These are phyloP conservation scores for Rhizomucor pusillus DNA, from an alignment of 371 early-diverging fungal species.

Conservation along the genomic window DNA sequence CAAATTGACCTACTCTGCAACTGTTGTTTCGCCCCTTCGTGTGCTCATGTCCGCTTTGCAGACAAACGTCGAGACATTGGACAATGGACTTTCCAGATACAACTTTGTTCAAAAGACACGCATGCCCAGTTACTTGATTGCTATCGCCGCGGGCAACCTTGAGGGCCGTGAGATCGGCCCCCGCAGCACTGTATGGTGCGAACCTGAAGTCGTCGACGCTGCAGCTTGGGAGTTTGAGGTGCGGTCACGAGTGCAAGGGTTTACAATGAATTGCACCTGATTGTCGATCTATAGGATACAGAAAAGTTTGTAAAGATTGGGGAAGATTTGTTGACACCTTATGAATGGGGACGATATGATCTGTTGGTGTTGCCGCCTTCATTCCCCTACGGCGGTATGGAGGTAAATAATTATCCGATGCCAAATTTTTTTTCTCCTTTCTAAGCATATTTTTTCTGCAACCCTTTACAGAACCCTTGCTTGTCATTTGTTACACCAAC, in stretches of 20 bases:
- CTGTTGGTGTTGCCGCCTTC: slow-evolving; percentile 81
- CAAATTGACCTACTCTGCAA: slow-evolving; percentile 88
- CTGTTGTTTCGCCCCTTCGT: slow-evolving; percentile 59
- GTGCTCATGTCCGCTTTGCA: slow-evolving; percentile 45
- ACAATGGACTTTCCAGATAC: slow-evolving; percentile 49
- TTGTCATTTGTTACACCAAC: slow-evolving; percentile 87
- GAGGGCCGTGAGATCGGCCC: slow-evolving; percentile 82
- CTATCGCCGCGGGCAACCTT: slow-evolving; percentile 89
- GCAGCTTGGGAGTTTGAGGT: slow-evolving; percentile 92
- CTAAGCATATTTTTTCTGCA: slow-evolving; percentile 7
- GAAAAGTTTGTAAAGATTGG: slow-evolving; percentile 85
- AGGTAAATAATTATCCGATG: slow-evolving; percentile 36
- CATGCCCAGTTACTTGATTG: slow-evolving; percentile 92
- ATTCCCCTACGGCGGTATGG: slow-evolving; percentile 98
- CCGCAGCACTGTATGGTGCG: slow-evolving; percentile 92
- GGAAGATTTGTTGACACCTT: slow-evolving; percentile 85
- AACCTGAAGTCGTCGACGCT: slow-evolving; percentile 88
- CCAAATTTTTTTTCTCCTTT: neutral
- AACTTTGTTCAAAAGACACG: slow-evolving; percentile 71
- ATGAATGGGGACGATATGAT: slow-evolving; percentile 97
- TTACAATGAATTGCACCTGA: neutral
- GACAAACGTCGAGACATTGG: slow-evolving; percentile 43
- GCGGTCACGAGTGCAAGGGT: slow-evolving; percentile 4
- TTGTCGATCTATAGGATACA: slow-evolving; percentile 53
- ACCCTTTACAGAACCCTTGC: slow-evolving; percentile 75